Evolutionary conservation across 202 grass and related monocot genomes (phyloP).

Genomic region (Cymbopogon flexuosus): DNA sequence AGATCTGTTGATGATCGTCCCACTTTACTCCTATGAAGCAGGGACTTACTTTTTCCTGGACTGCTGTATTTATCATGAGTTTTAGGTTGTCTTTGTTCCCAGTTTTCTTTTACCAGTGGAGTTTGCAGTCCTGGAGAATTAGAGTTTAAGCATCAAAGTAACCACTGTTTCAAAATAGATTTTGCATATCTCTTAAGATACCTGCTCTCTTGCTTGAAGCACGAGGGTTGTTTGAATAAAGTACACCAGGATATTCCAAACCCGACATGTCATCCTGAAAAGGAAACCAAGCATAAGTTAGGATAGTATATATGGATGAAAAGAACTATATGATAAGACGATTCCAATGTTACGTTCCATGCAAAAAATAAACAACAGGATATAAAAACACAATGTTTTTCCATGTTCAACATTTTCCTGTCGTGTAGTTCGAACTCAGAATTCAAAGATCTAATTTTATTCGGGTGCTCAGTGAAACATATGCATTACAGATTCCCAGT

Average conservation of each 20-base stretch:
- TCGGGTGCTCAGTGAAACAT: not conserved
- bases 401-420: not conserved
- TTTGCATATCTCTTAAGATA: constrained; percentile 19
- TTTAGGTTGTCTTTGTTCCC: constrained; percentile 42
- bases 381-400: not conserved
- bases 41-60: constrained; percentile 22
- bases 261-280: constrained; percentile 47
- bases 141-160: constrained; percentile 24
- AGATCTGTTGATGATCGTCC: constrained; percentile 19
- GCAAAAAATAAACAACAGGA: not conserved
- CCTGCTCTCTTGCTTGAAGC: constrained; percentile 42
- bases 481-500: not conserved
- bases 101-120: constrained; percentile 36
- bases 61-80: constrained; percentile 19
- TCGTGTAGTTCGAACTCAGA: not conserved
- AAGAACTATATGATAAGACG: not conserved
- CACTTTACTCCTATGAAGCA: constrained; percentile 29
- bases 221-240: constrained; percentile 36
- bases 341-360: not conserved
- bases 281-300: not conserved
- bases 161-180: constrained; percentile 6
- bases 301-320: not conserved
- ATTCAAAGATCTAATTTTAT: not conserved
- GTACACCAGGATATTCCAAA: constrained; percentile 52
- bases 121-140: constrained; percentile 29